These are phyloP conservation scores for Aureobasidium sp. DNA, from an alignment of 2,329 filamentous ascomycete genomes.

Conservation along the genomic window DNA sequence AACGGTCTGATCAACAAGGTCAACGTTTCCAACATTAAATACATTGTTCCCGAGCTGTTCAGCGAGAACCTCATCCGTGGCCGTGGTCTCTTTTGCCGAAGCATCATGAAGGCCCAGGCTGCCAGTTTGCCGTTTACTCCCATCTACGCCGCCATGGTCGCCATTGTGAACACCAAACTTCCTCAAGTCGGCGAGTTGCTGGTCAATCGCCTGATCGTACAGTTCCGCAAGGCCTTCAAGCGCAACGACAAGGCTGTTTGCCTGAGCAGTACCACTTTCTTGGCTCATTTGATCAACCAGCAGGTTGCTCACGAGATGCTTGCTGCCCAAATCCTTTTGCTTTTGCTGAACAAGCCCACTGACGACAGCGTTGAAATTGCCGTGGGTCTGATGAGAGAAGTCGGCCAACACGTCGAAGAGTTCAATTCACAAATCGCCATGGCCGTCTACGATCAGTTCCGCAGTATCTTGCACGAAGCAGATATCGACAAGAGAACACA, in stretches of 20 bases:
- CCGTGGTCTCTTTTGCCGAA: conserved; percentile 84
- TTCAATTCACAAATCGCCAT: conserved; percentile 85
- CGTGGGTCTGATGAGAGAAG: conserved; percentile 83
- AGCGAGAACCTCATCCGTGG: conserved; percentile 88
- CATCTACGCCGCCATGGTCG: conserved; percentile 91
- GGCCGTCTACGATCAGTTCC: conserved; percentile 90
- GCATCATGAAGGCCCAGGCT: conserved; percentile 97
- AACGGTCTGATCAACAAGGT: conserved; percentile 99
- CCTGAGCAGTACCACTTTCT: conserved; percentile 83
- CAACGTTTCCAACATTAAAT: conserved; percentile 96
- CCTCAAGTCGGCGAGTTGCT: conserved; percentile 90
- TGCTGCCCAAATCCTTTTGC: conserved; percentile 80
- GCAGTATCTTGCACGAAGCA: conserved; percentile 89
- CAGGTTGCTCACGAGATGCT: conserved; percentile 93
- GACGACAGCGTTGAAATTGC: conserved; percentile 98
- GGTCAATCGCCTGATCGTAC: conserved; percentile 73
- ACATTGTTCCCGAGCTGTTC: conserved; percentile 93
- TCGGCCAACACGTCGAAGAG: conserved; percentile 88
- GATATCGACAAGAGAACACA: conserved; percentile 98
- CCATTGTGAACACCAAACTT: conserved; percentile 95
- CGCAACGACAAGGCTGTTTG: conserved; percentile 96
- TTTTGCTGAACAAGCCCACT: conserved; percentile 91
- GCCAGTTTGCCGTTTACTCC: conserved; percentile 92
- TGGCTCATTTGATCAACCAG: conserved; percentile 92
- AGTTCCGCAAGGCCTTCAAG: conserved; percentile 93